Conservation (phyloP, 495 filamentous ascomycete species). For the Penicillium macrosclerotiorum region DNA sequence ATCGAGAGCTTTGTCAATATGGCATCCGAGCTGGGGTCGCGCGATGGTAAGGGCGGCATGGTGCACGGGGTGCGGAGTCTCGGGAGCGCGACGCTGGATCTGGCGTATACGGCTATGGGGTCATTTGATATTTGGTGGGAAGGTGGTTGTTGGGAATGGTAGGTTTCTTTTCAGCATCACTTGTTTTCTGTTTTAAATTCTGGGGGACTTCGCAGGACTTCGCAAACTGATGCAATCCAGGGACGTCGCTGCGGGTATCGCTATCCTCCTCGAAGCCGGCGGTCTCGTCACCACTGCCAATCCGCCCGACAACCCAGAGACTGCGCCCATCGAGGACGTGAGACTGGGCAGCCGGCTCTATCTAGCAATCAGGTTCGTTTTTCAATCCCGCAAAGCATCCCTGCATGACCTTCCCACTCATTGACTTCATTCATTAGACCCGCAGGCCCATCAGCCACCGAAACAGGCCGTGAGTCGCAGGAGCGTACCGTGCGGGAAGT, state of each 20-base stretch:
- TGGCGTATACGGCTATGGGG: slow-evolving; percentile 58
- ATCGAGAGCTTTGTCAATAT: slow-evolving; percentile 69
- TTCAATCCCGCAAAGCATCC: background rate
- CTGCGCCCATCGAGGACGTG: slow-evolving; percentile 54
- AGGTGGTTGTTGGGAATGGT: slow-evolving; percentile 60
- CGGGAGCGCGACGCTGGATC: slow-evolving; percentile 57
- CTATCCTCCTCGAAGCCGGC: slow-evolving; percentile 58
- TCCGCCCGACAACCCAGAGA: slow-evolving; percentile 54
- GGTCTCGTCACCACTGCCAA: slow-evolving; percentile 67
- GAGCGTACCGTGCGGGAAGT: slow-evolving; percentile 66
- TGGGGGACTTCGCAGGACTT: slow-evolving; percentile 1
- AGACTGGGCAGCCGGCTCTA: slow-evolving; percentile 62
- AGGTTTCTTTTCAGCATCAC: slow-evolving; percentile 17
- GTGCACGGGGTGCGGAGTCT: slow-evolving; percentile 58
- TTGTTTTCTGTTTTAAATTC: background rate
- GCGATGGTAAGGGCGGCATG: slow-evolving; percentile 63
- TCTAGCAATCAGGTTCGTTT: slow-evolving; percentile 57
- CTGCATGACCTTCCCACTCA: background rate
- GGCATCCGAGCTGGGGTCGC: slow-evolving; percentile 58
- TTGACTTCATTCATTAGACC: slow-evolving; percentile 41
- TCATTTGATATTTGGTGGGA: slow-evolving; percentile 60
- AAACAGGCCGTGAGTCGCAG: slow-evolving; percentile 61
- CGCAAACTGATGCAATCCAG: slow-evolving; percentile 21
- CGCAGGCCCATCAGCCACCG: slow-evolving; percentile 56
- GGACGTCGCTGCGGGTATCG: slow-evolving; percentile 56